Conservation (phyloP, 192 early-diverging fungal genomes). For the Umbelopsis isabellina region DNA sequence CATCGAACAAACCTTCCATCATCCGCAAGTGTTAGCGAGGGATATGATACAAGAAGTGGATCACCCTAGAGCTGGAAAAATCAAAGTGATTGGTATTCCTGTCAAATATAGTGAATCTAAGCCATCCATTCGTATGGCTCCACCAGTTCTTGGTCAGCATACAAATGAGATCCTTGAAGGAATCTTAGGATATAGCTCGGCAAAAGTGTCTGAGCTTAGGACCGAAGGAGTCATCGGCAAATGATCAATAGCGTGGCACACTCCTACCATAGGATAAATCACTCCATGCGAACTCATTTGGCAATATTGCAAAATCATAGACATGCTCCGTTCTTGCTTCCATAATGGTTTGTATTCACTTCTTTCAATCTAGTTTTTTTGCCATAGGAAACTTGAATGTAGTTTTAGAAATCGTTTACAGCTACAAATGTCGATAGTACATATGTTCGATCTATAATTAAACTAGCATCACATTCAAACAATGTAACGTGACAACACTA, state of each 20-base stretch:
- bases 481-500: too few relatives aligned
- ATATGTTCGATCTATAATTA: too few relatives aligned
- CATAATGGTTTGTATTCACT: not conserved
- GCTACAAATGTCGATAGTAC: too few relatives aligned
- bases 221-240: constrained; percentile 43
- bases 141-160: constrained; percentile 88
- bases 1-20: constrained; percentile 74
- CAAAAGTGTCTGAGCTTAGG: constrained; percentile 54
- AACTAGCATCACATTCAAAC: too few relatives aligned
- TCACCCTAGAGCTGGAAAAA: constrained; percentile 78
- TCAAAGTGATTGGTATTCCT: constrained; percentile 73
- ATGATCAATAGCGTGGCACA: constrained; percentile 13
- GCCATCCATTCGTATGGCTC: constrained; percentile 69
- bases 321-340: not conserved
- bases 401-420: too few relatives aligned
- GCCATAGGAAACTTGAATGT: too few relatives aligned
- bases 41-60: constrained; percentile 79
- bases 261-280: constrained; percentile 4
- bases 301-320: constrained; percentile 14
- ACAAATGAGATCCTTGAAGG: constrained; percentile 74
- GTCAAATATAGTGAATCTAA: constrained; percentile 77
- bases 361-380: too few relatives aligned
- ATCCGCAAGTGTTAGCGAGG: constrained; percentile 70
- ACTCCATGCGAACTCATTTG: constrained; percentile 16
- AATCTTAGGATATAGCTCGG: constrained; percentile 65